Evolutionary conservation across 768 basidiomycete species (phyloP), one percentile per base, ranked within the genome.

Genomic region (Tricholoma flavovirens): DNA sequence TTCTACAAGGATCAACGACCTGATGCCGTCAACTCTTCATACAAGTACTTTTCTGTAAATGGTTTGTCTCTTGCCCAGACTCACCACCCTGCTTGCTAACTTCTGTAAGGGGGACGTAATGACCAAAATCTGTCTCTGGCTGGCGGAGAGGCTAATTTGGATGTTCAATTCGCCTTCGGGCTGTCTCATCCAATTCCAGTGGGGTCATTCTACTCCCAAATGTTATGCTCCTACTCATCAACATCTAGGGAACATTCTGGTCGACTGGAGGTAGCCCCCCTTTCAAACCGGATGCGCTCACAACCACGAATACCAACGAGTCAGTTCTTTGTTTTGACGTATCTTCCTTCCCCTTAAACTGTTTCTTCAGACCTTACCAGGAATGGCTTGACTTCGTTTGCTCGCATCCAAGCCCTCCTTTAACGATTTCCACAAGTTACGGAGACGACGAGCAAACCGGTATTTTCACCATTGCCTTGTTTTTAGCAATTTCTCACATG

Each of bases 401-500:
- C 0, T 61, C 59, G 11, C 76, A 80, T n/a, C 51, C 69, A 9
- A 64, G 72, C 36, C 66, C 78, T 2, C 85, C 87, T 12, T 77
- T 81, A 59, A 73, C 81, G 5, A 87, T 90, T 38, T 86, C 86
- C 0, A 88, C 85, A 0, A 86, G 84, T 59, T 90, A 90, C 64
- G 84, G 78, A 3, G 87, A 90, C 48, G 77, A 82, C 56, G 88
- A 90, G 55, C 86, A 87, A 64, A 83, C 86, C 26, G 80, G 85
- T 84, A 56, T 36, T 14, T 22, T 24, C n/a, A n/a, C 8, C 21
- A 11, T 49, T 24, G 2, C 8, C 30, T 19, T 21, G 11, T 43
- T 1, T 19, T 9, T 5, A 12, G 29, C 45, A 22, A 24, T 32
- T 29, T 19, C 32, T 52, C 32, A 26, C 15, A 45, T 26, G 55